Evolutionary conservation across 805 yeast genomes (phyloP).

Genomic region (Clavispora asparagi): DNA sequence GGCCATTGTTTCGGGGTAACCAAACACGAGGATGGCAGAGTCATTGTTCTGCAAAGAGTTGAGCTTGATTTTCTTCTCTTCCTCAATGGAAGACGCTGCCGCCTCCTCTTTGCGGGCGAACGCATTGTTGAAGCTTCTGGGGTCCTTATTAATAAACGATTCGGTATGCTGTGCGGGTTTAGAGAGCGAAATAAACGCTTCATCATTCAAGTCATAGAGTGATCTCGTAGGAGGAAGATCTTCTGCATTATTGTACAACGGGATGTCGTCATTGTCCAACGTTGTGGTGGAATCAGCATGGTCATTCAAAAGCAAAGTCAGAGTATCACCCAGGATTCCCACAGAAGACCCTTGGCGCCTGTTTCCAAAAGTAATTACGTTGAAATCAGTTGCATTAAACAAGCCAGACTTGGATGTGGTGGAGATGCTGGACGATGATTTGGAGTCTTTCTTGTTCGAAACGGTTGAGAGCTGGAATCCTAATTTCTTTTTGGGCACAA

Average conservation of each 20-base stretch:
- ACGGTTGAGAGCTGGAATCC: constrained; percentile 32
- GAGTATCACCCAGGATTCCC: constrained; percentile 13
- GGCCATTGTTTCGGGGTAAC: constrained; percentile 77
- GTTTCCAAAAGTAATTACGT: constrained; percentile 32
- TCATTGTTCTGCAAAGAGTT: constrained; percentile 35
- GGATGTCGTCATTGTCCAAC: constrained; percentile 24
- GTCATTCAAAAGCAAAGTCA: constrained; percentile 10
- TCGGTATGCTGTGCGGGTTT: constrained; percentile 32
- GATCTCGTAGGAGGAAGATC: constrained; percentile 50
- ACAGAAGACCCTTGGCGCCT: constrained; percentile 15
- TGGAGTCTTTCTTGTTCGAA: constrained; percentile 8
- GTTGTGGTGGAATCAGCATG: constrained; percentile 23
- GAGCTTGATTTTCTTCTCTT: constrained; percentile 9
- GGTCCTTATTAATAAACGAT: constrained; percentile 43
- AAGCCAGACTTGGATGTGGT: constrained; percentile 5
- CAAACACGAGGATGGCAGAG: constrained; percentile 77
- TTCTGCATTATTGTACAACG: constrained; percentile 24
- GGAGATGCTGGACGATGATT: not conserved
- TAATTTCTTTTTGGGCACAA: constrained; percentile 35
- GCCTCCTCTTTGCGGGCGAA: constrained; percentile 31
- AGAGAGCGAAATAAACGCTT: constrained; percentile 32
- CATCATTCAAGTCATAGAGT: constrained; percentile 44
- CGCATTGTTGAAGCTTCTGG: constrained; percentile 40
- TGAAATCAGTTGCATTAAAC: constrained; percentile 20
- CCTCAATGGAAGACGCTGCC: constrained; percentile 4